A percentile compares a stretch with the other conserved stretches of the same genome.
These are phyloP conservation scores for Pseudomonodictys pantanalensis DNA, from an alignment of 495 filamentous ascomycete genomes.

Conservation along the genomic window DNA sequence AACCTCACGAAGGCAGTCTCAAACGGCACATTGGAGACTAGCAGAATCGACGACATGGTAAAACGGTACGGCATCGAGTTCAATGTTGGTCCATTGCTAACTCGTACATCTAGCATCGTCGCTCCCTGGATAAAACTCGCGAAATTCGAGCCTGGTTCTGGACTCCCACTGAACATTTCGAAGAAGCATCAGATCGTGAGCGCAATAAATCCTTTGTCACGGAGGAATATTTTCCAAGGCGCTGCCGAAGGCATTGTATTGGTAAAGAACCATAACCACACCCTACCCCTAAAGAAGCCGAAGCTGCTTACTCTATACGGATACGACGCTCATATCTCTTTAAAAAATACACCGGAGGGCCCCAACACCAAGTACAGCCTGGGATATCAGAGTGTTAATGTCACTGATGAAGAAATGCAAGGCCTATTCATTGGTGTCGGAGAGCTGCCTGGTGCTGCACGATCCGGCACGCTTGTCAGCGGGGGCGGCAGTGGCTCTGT, in stretches of 20 bases:
- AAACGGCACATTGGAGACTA: constrained; percentile 32
- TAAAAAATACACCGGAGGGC: constrained; percentile 37
- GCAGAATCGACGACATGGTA: constrained; percentile 38
- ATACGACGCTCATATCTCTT: constrained; percentile 49
- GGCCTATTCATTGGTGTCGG: not conserved
- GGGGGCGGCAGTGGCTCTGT: constrained; percentile 29
- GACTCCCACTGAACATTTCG: constrained; percentile 44
- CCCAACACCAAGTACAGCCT: constrained; percentile 48
- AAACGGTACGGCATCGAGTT: constrained; percentile 5
- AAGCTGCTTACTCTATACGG: constrained; percentile 58
- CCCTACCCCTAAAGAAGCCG: constrained; percentile 53
- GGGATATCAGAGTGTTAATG: not conserved
- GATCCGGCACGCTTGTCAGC: constrained; percentile 23
- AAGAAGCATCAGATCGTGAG: not conserved
- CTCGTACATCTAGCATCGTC: not conserved
- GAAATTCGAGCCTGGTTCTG: constrained; percentile 47
- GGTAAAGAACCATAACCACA: constrained; percentile 58
- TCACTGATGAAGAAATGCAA: not conserved
- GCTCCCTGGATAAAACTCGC: not conserved
- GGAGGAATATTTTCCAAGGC: constrained; percentile 48
- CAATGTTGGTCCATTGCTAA: constrained; percentile 37
- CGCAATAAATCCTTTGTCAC: not conserved
- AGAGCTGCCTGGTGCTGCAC: not conserved
- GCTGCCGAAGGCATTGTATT: constrained; percentile 57
- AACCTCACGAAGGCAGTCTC: constrained; percentile 33